phyloP scores from a whole-genome alignment of 768 basidiomycete species.

The Termitomyces sp. region DNA sequence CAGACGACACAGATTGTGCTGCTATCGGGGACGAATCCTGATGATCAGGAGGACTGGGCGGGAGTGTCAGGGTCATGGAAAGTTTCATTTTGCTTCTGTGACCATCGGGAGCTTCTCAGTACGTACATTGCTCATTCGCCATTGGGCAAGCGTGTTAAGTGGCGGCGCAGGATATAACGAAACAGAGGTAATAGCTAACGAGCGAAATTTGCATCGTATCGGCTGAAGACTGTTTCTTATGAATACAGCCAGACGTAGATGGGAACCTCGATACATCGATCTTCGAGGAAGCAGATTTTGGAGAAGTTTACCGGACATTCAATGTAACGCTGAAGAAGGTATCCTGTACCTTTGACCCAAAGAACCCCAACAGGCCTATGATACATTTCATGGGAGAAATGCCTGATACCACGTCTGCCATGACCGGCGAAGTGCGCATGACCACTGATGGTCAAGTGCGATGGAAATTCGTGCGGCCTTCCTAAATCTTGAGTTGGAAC shows the following conservation, averaged over 20 bases:
- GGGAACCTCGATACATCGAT: slow-evolving; percentile 33
- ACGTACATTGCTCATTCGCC: slow-evolving; percentile 21
- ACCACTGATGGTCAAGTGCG: slow-evolving; percentile 51
- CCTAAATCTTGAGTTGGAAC: background rate
- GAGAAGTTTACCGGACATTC: slow-evolving; percentile 47
- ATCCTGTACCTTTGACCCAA: slow-evolving; percentile 35
- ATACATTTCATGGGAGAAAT: slow-evolving; percentile 52
- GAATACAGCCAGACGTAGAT: slow-evolving; percentile 19
- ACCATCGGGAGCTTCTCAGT: slow-evolving; percentile 64
- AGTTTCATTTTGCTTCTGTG: slow-evolving; percentile 62
- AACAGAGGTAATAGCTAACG: slow-evolving; percentile 16
- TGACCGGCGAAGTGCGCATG: slow-evolving; percentile 50
- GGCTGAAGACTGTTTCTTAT: slow-evolving; percentile 6
- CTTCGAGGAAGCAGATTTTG: slow-evolving; percentile 45
- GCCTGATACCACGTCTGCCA: slow-evolving; percentile 35
- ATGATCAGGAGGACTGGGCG: slow-evolving; percentile 46
- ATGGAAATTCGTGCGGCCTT: slow-evolving; percentile 56
- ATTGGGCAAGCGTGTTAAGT: background rate
- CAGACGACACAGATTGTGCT: slow-evolving; percentile 48
- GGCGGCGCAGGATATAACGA: slow-evolving; percentile 34
- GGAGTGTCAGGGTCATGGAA: slow-evolving; percentile 56
- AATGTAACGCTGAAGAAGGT: slow-evolving; percentile 40
- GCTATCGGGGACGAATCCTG: slow-evolving; percentile 29
- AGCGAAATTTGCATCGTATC: background rate
- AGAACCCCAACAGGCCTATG: slow-evolving; percentile 43